These are phyloP conservation scores for Leccinum uliginosum DNA, from an alignment of 768 basidiomycete species.

Conservation along the genomic window DNA sequence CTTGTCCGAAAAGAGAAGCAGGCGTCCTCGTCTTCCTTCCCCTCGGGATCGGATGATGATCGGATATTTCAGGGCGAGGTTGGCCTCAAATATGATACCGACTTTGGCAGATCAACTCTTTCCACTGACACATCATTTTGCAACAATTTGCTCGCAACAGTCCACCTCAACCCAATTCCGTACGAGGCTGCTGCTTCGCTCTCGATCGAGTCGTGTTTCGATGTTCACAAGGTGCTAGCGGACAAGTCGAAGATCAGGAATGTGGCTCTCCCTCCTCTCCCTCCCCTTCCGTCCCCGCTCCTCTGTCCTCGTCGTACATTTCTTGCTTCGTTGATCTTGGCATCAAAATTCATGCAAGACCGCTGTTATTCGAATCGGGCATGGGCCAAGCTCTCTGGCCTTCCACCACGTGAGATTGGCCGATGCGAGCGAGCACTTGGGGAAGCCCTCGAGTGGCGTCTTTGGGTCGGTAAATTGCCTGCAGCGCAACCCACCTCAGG, in stretches of 20 bases:
- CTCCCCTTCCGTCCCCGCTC: slow-evolving; percentile 68
- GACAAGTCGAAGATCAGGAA: slow-evolving; percentile 14
- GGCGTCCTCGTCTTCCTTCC: slow-evolving; percentile 38
- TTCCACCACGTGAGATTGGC: slow-evolving; percentile 81
- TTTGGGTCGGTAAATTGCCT: slow-evolving; percentile 81
- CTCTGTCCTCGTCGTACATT: slow-evolving; percentile 88
- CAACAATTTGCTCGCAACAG: slow-evolving; percentile 39
- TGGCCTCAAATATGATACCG: slow-evolving; percentile 39
- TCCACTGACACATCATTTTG: slow-evolving; percentile 5
- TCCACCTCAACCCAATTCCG: slow-evolving; percentile 36
- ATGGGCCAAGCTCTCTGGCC: slow-evolving; percentile 91
- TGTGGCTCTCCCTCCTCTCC: slow-evolving; percentile 30
- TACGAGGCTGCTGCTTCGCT: slow-evolving; percentile 14
- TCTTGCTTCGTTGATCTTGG: slow-evolving; percentile 82
- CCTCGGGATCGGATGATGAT: slow-evolving; percentile 39
- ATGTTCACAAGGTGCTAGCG: slow-evolving; percentile 6
- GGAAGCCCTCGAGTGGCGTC: slow-evolving; percentile 82
- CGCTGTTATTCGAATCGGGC: slow-evolving; percentile 91
- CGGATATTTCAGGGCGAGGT: slow-evolving; percentile 41
- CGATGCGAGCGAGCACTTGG: slow-evolving; percentile 87
- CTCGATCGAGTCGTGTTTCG: slow-evolving; percentile 12
- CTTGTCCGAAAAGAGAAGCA: slow-evolving; percentile 49
- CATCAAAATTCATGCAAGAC: slow-evolving; percentile 91
- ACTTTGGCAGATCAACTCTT: slow-evolving; percentile 20
- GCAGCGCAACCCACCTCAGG: slow-evolving; percentile 28